Evolutionary conservation across 768 basidiomycete genomes (phyloP), one percentile per base, ranked within the genome.

Genomic region (Rhizopogon vesiculosus): DNA sequence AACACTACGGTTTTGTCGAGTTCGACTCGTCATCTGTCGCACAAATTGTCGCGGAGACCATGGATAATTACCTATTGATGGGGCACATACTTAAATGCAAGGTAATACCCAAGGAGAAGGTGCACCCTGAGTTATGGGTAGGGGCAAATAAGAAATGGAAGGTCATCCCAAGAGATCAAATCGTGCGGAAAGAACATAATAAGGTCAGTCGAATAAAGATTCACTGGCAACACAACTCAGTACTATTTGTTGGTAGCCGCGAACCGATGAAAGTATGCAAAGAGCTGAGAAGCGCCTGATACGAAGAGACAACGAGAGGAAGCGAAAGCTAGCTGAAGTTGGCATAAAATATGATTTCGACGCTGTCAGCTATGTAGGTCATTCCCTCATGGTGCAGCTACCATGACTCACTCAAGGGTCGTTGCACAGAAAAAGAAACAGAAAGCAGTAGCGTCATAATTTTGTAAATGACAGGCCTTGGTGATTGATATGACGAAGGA

Each of bases 1-100:
- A 98, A 73, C 96, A 98, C 71, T 98, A 96, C 71, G 96, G 85
- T 3, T 98, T 96, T 77, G 78, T 99, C 64, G 96, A 98, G 72
- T 97, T 99, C 69, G 84, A 86, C 53, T 94, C 92, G 42, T 80
- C 84, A 18, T 79, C 87, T 0, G 94, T 98, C 31, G 95, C 97
- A 0, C 75, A 94, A 66, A 98, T 99, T 59, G 97, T 97, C 7
- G 88, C 91, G 2, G 97, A 98, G 66, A 98, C 96, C 44, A 98
- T 98, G 97, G 86, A 99, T 78, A 98, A 97, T 75, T 99, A 98
- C 71, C 81, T 99, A 40, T 78, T 99, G 60, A 83, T 89, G 80
- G 95, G 96, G 7, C 96, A 97, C 67, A 89, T 99, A 59, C 79
- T 99, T 54, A 84, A 82, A 43, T 98, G 96, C 77, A 89, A 91